Conservation (phyloP, 208 protist species). For the Leishmania tropica region DNA sequence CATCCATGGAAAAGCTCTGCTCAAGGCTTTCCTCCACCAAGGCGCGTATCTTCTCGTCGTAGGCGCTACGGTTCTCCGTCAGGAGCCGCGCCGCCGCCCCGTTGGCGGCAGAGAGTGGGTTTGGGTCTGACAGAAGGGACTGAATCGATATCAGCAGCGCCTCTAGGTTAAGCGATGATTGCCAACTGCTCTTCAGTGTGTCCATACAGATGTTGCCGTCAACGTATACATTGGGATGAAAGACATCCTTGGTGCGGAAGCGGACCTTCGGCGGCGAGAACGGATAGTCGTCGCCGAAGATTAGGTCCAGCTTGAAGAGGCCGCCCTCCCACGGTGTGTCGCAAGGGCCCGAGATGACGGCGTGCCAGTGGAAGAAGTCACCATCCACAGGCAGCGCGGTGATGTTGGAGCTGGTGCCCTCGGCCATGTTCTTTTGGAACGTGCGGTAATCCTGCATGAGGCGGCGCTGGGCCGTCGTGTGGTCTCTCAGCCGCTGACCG, state of each 20-base stretch:
- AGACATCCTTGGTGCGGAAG: conserved; percentile 98
- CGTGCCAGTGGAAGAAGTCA: conserved; percentile 87
- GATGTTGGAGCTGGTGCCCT: conserved; percentile 48
- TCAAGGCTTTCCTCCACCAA: conserved; percentile 80
- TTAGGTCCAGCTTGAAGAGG: conserved; percentile 79
- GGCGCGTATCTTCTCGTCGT: conserved; percentile 83
- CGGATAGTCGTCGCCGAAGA: conserved; percentile 87
- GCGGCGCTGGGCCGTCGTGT: conserved; percentile 51
- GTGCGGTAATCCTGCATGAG: conserved; percentile 76
- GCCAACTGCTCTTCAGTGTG: conserved; percentile 99
- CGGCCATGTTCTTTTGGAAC: conserved; percentile 44
- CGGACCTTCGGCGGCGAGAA: conserved; percentile 97
- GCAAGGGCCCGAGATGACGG: conserved; percentile 81
- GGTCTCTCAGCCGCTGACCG: conserved; percentile 34
- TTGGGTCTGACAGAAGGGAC: conserved; percentile 99
- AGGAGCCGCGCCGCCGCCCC: conserved; percentile 97
- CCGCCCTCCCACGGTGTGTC: conserved; percentile 90
- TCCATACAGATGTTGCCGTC: conserved; percentile 99
- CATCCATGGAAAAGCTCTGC: conserved; percentile 65
- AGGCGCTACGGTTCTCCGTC: conserved; percentile 95
- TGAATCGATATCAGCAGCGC: conserved; percentile 99
- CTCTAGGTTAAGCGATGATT: conserved; percentile 98
- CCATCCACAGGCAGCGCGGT: conserved; percentile 67
- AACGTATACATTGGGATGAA: conserved; percentile 99
- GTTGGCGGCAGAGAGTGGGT: conserved; percentile 99